phyloP scores from a whole-genome alignment of 1,139 yeast species.

The Magnusiomyces suaveolens region DNA sequence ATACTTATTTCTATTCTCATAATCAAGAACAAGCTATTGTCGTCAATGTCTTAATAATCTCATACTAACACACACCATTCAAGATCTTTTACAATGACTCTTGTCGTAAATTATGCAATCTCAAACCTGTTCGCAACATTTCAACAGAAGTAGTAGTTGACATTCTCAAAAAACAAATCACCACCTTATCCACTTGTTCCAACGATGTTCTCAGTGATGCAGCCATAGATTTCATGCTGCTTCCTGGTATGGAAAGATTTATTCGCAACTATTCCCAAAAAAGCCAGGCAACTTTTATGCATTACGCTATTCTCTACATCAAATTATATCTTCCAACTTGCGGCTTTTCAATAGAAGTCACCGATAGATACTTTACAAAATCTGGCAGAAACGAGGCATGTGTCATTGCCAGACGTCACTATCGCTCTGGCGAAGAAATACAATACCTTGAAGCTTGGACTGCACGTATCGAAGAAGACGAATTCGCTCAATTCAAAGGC shows the following conservation, averaged over 20 bases:
- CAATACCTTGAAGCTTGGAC: constrained; percentile 35
- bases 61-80: too few relatives aligned
- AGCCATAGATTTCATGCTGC: constrained; percentile 24
- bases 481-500: constrained; percentile 27
- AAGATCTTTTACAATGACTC: constrained; percentile 28
- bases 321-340: constrained; percentile 33
- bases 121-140: constrained; percentile 24
- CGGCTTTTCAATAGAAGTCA: constrained; percentile 37
- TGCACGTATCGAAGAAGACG: constrained; percentile 32
- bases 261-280: constrained; percentile 24
- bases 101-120: constrained; percentile 30
- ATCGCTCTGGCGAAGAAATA: constrained; percentile 31
- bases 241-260: constrained; percentile 28
- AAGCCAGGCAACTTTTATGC: constrained; percentile 30
- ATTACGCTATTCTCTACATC: constrained; percentile 34
- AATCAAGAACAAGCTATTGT: too few relatives aligned
- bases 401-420: constrained; percentile 32
- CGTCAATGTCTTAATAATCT: too few relatives aligned
- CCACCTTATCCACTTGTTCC: constrained; percentile 15
- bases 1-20: too few relatives aligned
- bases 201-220: constrained; percentile 22
- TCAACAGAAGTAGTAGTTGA: constrained; percentile 20
- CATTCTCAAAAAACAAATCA: constrained; percentile 20
- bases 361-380: constrained; percentile 33
- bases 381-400: constrained; percentile 32